Evolutionary conservation across 2,329 filamentous ascomycete species (phyloP).

Genomic region (Fusarium marasasianum): DNA sequence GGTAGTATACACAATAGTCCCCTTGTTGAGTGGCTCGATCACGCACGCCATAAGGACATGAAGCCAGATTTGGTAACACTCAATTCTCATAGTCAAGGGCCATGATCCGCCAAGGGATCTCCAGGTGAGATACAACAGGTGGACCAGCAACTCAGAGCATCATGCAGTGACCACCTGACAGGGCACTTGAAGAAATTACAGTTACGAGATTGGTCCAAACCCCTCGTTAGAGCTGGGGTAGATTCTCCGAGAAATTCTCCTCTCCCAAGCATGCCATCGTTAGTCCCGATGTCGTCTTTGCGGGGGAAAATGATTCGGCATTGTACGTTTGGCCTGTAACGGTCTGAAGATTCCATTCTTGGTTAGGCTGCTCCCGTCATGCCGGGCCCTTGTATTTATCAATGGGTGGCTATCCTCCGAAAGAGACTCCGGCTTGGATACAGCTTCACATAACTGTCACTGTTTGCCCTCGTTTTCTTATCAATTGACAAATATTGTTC

Average conservation of each 20-base stretch:
- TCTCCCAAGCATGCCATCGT: slow-evolving; percentile 34
- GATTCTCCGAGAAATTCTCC: slow-evolving; percentile 48
- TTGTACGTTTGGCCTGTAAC: slow-evolving; percentile 26
- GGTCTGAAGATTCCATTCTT: slow-evolving; percentile 20
- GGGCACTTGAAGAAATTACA: background rate
- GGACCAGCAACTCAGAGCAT: background rate
- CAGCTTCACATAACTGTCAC: slow-evolving; percentile 21
- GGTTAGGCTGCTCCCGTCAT: slow-evolving; percentile 21
- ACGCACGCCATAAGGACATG: slow-evolving; percentile 40
- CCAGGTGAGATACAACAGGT: background rate
- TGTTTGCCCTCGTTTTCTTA: background rate
- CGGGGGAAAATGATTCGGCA: slow-evolving; percentile 37
- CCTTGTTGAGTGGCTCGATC: slow-evolving; percentile 31
- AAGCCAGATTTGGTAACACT: slow-evolving; percentile 30
- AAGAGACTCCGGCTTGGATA: slow-evolving; percentile 26
- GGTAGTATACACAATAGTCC: slow-evolving; percentile 1
- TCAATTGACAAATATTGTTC: slow-evolving; percentile 10
- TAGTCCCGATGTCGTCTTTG: slow-evolving; percentile 46
- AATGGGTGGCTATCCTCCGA: slow-evolving; percentile 7
- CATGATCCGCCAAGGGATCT: slow-evolving; percentile 1
- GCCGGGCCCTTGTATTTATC: slow-evolving; percentile 12
- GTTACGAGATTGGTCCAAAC: slow-evolving; percentile 8
- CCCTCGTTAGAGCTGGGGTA: slow-evolving; percentile 19
- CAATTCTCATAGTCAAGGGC: background rate
- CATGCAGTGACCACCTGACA: background rate